Evolutionary conservation across 2,329 filamentous ascomycete genomes (phyloP).

Genomic region (Talaromyces islandicus): DNA sequence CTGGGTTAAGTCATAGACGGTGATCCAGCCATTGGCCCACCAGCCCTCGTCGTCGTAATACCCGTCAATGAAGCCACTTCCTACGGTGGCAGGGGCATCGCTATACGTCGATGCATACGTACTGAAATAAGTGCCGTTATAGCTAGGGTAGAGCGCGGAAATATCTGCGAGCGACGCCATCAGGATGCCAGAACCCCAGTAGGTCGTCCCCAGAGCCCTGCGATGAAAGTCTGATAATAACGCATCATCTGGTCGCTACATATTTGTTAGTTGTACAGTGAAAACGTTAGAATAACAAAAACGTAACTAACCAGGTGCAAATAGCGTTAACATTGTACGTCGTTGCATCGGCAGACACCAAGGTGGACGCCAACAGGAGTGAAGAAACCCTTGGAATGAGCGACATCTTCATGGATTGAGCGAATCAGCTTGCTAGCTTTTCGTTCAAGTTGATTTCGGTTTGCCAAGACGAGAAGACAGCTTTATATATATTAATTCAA

Average conservation of each 20-base stretch:
- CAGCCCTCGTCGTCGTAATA: neutral
- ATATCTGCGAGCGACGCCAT: neutral
- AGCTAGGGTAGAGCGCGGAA: neutral
- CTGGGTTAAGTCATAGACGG: neutral
- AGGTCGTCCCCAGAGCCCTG: neutral
- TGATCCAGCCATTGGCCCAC: neutral
- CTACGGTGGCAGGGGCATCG: neutral
- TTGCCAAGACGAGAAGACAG: neutral
- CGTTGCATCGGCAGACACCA: neutral
- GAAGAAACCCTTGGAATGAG: neutral
- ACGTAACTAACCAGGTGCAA: neutral
- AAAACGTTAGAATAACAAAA: neutral
- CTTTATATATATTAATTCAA: neutral
- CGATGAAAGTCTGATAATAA: neutral
- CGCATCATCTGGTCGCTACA: neutral
- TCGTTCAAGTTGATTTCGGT: neutral
- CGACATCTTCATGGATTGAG: neutral
- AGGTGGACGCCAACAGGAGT: neutral
- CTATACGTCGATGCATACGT: neutral
- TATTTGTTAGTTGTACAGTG: neutral
- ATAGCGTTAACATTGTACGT: neutral
- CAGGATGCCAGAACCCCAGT: neutral
- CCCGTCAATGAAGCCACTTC: neutral
- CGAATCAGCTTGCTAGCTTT: neutral
- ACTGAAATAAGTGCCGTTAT: neutral